Conservation (phyloP, 108 stramenopile genomes). For the Cyclotella atomus region DNA sequence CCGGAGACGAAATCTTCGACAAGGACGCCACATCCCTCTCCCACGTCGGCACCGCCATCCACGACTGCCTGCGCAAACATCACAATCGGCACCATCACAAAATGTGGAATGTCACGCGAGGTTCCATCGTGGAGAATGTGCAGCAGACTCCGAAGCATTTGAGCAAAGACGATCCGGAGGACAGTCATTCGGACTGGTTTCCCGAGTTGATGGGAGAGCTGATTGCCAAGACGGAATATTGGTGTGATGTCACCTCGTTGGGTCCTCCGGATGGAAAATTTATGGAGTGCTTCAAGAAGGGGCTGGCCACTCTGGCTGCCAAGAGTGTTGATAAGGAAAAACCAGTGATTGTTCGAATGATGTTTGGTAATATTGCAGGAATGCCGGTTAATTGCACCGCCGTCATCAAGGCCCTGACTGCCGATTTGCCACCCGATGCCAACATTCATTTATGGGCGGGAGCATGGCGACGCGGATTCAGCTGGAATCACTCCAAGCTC, state of each 20-base stretch:
- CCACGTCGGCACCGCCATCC: conserved; percentile 54
- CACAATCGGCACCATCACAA: conserved; percentile 60
- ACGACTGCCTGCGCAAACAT: conserved; percentile 53
- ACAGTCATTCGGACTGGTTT: conserved; percentile 63
- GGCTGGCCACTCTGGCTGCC: conserved; percentile 38
- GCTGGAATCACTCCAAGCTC: conserved; percentile 72
- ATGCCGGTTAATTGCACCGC: conserved; percentile 62
- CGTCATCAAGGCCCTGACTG: conserved; percentile 50
- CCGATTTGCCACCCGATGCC: conserved; percentile 57
- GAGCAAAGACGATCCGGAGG: conserved; percentile 34
- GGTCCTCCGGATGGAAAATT: conserved; percentile 66
- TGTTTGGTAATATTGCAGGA: conserved; percentile 67
- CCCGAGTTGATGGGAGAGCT: conserved; percentile 50
- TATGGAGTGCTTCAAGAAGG: conserved; percentile 44
- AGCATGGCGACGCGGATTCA: conserved; percentile 61
- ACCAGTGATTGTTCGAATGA: conserved; percentile 57
- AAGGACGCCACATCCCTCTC: conserved; percentile 47
- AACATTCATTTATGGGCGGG: conserved; percentile 64
- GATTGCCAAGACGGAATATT: conserved; percentile 47
- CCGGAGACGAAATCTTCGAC: conserved; percentile 64
- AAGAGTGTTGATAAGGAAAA: neutral
- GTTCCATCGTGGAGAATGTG: conserved; percentile 46
- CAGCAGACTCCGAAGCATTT: conserved; percentile 48
- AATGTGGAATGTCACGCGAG: conserved; percentile 74
- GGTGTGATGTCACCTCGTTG: conserved; percentile 50